Percentiles rank a stretch among this genome's conserved stretches.
These are phyloP conservation scores for Lactarius psammicola DNA, from an alignment of 768 basidiomycete species.

Conservation along the genomic window DNA sequence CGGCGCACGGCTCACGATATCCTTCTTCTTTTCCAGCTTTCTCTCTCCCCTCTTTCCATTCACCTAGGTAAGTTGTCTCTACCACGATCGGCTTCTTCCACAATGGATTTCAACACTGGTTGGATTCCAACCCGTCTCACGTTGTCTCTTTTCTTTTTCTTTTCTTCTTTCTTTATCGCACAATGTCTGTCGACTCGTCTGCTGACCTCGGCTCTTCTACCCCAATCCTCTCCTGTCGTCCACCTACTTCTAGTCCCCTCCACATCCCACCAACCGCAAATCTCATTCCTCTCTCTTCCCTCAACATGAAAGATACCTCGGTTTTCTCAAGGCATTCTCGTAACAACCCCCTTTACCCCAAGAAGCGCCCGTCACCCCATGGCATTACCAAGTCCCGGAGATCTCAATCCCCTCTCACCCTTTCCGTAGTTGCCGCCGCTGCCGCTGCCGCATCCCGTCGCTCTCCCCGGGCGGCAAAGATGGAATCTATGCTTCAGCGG, in stretches of 20 bases:
- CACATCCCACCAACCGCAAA: conserved; percentile 41
- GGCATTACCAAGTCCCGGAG: conserved; percentile 70
- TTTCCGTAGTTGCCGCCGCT: conserved; percentile 48
- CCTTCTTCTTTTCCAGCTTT: conserved; percentile 24
- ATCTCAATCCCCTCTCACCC: conserved; percentile 40
- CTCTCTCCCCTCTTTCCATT: conserved; percentile 1
- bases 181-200: conserved; percentile 10
- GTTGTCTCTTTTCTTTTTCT: neutral
- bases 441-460: conserved; percentile 43
- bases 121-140: neutral
- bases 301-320: conserved; percentile 78
- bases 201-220: conserved; percentile 25
- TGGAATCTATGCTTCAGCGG: conserved; percentile 58
- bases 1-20: conserved; percentile 26
- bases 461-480: conserved; percentile 66
- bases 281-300: conserved; percentile 37
- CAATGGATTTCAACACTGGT: neutral
- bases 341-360: conserved; percentile 67
- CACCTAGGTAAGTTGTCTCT: neutral
- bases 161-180: conserved; percentile 2
- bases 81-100: neutral
- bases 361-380: conserved; percentile 82
- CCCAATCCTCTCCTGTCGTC: conserved; percentile 26
- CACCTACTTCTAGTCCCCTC: conserved; percentile 30
- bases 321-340: conserved; percentile 60